Conservation (phyloP, 1,284 basidiomycete genomes). For the Rhodotorula sp. region DNA sequence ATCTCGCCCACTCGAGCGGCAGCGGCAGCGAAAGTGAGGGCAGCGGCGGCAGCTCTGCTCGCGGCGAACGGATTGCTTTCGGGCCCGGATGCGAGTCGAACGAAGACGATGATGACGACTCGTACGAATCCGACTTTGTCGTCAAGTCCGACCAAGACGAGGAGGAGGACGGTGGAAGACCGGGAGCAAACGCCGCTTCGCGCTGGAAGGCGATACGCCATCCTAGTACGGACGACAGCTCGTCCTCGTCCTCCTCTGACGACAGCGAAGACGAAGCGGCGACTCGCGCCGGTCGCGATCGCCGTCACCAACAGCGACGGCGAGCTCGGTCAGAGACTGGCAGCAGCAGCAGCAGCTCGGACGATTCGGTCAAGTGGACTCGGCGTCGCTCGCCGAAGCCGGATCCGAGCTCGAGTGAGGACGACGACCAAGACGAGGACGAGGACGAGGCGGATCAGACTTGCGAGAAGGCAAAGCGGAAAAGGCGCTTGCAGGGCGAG, state of each 20-base stretch:
- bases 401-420: not conserved
- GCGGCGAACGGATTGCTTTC: not conserved
- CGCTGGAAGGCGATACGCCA: not conserved
- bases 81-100: not conserved
- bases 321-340: constrained; percentile 3
- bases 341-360: not conserved
- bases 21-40: not conserved
- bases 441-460: not conserved
- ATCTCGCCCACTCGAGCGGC: constrained; percentile 1
- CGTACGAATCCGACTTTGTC: constrained; percentile 10
- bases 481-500: not conserved
- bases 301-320: not conserved
- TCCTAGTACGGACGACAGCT: too few relatives aligned
- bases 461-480: not conserved
- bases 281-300: constrained; percentile 10
- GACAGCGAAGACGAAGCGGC: not conserved
- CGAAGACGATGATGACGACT: not conserved
- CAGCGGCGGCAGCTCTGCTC: constrained; percentile 2
- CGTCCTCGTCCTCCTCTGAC: too few relatives aligned
- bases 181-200: not conserved
- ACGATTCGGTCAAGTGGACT: not conserved
- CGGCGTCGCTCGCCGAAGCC: not conserved
- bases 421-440: not conserved
- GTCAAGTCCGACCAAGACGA: constrained; percentile 2
- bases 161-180: not conserved